Conservation (phyloP, 106 monocot species). For the Vanilla planifolia region DNA sequence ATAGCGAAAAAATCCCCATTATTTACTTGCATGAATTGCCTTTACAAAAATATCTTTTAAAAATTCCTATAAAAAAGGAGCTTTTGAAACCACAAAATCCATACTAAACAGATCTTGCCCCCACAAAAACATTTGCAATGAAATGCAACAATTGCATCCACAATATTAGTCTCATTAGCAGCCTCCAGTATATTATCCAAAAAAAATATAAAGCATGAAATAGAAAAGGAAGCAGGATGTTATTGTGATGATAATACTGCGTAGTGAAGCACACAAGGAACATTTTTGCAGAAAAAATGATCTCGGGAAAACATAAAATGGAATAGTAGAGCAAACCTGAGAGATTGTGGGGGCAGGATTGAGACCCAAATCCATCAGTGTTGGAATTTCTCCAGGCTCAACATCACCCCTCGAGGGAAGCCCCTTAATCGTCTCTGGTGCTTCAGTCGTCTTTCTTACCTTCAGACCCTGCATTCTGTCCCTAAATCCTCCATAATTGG, state of each 20-base stretch:
- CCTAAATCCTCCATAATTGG: conserved; percentile 85
- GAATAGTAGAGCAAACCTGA: conserved; percentile 19
- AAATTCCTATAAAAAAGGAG: too few relatives aligned
- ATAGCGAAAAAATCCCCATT: too few relatives aligned
- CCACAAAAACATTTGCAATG: too few relatives aligned
- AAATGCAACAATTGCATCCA: too few relatives aligned
- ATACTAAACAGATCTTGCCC: too few relatives aligned
- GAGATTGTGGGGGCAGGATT: conserved; percentile 36
- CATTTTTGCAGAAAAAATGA: too few relatives aligned
- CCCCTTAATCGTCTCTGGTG: conserved; percentile 74
- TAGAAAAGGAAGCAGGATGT: background rate
- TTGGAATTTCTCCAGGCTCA: conserved; percentile 90
- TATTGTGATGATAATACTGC: background rate
- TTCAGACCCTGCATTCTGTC: conserved; percentile 61
- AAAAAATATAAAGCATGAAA: too few relatives aligned
- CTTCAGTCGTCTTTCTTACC: conserved; percentile 69
- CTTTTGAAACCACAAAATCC: too few relatives aligned
- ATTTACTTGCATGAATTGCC: too few relatives aligned
- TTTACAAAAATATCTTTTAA: too few relatives aligned
- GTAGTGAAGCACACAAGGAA: background rate
- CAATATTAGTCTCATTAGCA: too few relatives aligned
- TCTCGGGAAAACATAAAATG: background rate
- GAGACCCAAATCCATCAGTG: conserved; percentile 73
- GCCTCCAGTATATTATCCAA: too few relatives aligned
- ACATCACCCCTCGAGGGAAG: conserved; percentile 64